Evolutionary conservation across 495 filamentous ascomycete genomes (phyloP), one percentile per base, ranked within the genome.

Genomic region (Trichoderma asperelloides): DNA sequence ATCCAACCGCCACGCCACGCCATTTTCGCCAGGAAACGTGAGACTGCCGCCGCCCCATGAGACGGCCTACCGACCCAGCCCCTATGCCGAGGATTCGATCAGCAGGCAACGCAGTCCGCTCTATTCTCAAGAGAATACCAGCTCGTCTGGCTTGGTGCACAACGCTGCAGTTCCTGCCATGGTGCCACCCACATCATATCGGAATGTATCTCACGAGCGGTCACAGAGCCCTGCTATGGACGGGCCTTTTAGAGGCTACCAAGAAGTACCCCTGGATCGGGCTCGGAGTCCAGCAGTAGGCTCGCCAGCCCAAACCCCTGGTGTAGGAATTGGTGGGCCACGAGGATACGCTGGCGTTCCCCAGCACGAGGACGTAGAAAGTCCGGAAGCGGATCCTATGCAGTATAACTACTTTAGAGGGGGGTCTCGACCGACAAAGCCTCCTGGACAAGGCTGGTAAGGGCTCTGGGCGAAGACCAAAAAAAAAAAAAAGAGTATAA

Each of bases 311-410:
- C 77, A 16, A 74, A 74, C 67, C 63, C 76, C 67, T 18, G 73
- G 74, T 37, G 74, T 72, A 21, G 77, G 76, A 28, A 80, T 80
- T 1, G 81, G 81, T 37, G 82, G 82, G 11, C 81, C 82, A 16
- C 71, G 78, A 47, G 83, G 84, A 9, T 86, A 86, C 69, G 81
- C 81, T 13, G 76, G 76, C 21, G 66, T 86, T 41, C 81, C 84
- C 8, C 84, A 86, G 67, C 70, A 72, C 18, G 75, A 76, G 41
- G 73, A 76, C 7, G 18, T n/a, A 51, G 47, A 51, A n/a, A 21
- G 3, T 2, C 69, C 70, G 0, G 79, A 81, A 9, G 72, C 75
- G 11, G 78, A 78, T 25, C 72, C 66, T 11, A 57, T 57, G 49
- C 71, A 74, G 68, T 78, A 77, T 64, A 75, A 78, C 66, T 78